Base-by-base conservation (phyloP, 2,329 filamentous ascomycete genomes). In the Stagonosporopsis cucurbitacearum region DNA sequence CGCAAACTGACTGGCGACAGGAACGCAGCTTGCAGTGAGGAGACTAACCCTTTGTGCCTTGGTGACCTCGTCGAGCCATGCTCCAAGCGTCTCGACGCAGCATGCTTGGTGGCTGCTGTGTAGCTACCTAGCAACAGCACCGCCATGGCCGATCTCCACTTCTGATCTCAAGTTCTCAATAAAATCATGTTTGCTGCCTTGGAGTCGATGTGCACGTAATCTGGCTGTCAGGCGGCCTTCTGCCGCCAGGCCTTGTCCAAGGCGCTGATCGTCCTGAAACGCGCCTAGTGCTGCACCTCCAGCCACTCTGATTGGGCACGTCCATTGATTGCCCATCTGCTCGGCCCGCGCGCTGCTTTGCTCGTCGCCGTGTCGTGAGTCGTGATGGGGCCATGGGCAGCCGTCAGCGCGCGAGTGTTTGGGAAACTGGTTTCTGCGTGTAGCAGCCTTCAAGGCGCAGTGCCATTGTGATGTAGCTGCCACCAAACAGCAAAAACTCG, bases 201-300 rank as follows among this genome's bases (percentile, higher is more conserved):
- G 51, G 51, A 54, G 45, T 44, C 8, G 36, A 42, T 42, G 46
- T 50, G 37, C 46, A 35, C 26, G 39, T 40, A 50, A 42, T 17
- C 48, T 32, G 46, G 46, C 35, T 46, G 41, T 35, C 19, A 56
- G 42, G 47, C 42, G 36, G 37, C 25, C 41, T 46, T 36, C 52
- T 50, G 52, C 52, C 52, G 52, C 46, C 52, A 50, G 40, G 36
- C 26, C 42, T 42, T 22, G 8, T 30, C 36, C 20, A 42, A 30
- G 39, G 52, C 46, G 52, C 28, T n/a, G 53, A 51, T 56, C 47
- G 35, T 47, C 39, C 36, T 51, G 53, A 56, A 56, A 56, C 47
- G 40, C 30, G 37, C 12, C 41, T 56, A 51, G 47, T 47, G 53
- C 37, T 42, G 46, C 46, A 41, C 11, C 35, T 55, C 45, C 52